Evolutionary conservation across 208 protist species (phyloP).

Genomic region (Porcisia hertigi): DNA sequence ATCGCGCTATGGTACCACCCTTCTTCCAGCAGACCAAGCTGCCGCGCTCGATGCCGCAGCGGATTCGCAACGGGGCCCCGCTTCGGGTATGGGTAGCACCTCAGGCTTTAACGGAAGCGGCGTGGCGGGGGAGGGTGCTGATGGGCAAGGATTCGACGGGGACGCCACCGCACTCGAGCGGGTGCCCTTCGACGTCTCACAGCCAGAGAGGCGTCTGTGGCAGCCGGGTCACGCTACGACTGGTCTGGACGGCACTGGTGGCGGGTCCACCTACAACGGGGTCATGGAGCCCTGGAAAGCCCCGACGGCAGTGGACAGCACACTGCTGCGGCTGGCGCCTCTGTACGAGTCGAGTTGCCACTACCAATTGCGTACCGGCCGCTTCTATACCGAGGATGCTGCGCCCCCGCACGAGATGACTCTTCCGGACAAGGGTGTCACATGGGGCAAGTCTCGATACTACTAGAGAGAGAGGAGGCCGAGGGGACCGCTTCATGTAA

Average conservation of each 20-base stretch:
- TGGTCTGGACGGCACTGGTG: constrained; percentile 43
- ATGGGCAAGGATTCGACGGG: constrained; percentile 40
- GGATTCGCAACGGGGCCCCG: background rate
- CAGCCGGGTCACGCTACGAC: constrained; percentile 56
- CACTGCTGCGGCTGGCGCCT: constrained; percentile 64
- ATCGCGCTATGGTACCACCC: constrained; percentile 73
- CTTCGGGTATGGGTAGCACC: constrained; percentile 5
- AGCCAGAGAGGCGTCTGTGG: constrained; percentile 57
- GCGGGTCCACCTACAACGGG: constrained; percentile 67
- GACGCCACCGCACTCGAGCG: constrained; percentile 48
- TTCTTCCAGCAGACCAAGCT: constrained; percentile 25
- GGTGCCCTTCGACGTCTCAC: constrained; percentile 51
- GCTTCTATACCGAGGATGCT: constrained; percentile 69
- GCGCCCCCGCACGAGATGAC: constrained; percentile 60
- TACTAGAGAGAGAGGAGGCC: constrained; percentile 17
- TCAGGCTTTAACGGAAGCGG: background rate
- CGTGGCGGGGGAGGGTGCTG: background rate
- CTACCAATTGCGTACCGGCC: constrained; percentile 76
- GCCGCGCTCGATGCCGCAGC: background rate
- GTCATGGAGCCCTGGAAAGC: constrained; percentile 48
- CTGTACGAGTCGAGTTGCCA: constrained; percentile 83
- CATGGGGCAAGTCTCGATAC: constrained; percentile 72
- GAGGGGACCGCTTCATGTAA: background rate
- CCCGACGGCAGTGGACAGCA: constrained; percentile 65
- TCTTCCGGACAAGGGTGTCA: constrained; percentile 64